A percentile compares a stretch with the other conserved stretches of the same genome.
Conservation (phyloP, 495 filamentous ascomycete species). For the Podospora bellae-mahoneyi region DNA sequence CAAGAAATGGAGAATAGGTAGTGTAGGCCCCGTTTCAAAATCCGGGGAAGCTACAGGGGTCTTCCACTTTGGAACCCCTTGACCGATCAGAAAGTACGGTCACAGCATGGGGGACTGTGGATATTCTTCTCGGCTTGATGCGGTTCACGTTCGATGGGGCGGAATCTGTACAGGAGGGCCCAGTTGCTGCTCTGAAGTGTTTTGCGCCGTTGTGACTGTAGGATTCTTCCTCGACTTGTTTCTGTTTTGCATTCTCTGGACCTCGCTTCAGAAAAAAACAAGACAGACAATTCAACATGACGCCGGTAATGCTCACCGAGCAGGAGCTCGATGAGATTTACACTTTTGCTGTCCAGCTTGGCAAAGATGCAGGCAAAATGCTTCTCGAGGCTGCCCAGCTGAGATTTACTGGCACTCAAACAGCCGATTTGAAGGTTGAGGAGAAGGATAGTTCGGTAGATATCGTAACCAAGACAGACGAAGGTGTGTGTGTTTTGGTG, state of each 20-base stretch:
- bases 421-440: slow-evolving; percentile 27
- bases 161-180: neutral
- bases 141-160: neutral
- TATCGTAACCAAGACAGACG: slow-evolving; percentile 67
- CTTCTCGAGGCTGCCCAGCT: slow-evolving; percentile 52
- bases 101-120: neutral
- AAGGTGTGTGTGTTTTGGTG: slow-evolving; percentile 41
- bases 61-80: neutral
- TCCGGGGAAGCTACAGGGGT: neutral
- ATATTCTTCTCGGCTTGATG: neutral
- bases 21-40: neutral
- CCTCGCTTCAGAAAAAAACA: neutral
- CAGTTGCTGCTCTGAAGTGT: neutral
- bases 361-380: slow-evolving; percentile 59
- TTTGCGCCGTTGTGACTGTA: neutral
- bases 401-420: slow-evolving; percentile 37
- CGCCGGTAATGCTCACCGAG: neutral
- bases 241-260: neutral
- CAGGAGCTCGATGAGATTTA: slow-evolving; percentile 57
- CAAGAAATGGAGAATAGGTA: neutral
- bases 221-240: neutral
- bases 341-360: slow-evolving; percentile 60
- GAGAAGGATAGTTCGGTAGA: slow-evolving; percentile 68
- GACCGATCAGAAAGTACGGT: neutral
- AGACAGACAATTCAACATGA: neutral